Percentiles rank a stretch among this genome's conserved stretches.
These are phyloP conservation scores for Helotiales sp. DNA, from an alignment of 2,329 filamentous ascomycete species.

Conservation along the genomic window DNA sequence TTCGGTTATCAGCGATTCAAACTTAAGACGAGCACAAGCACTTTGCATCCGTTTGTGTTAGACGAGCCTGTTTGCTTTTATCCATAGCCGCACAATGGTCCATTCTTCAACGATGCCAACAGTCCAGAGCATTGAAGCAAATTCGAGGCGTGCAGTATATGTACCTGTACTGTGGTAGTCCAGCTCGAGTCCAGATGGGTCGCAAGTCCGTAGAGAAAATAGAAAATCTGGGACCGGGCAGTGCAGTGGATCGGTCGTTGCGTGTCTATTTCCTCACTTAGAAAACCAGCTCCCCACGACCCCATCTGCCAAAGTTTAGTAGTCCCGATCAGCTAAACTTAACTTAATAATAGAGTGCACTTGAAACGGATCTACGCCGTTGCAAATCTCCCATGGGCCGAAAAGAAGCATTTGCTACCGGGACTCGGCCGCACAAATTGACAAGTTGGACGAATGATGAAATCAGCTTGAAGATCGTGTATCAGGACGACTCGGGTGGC, in stretches of 20 bases:
- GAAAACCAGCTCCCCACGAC: background rate
- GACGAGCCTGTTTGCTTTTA: no score
- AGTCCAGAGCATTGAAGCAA: no score
- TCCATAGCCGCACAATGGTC: no score
- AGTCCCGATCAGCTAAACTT: conserved; percentile 2
- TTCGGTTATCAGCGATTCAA: no score
- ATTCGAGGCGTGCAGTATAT: no score
- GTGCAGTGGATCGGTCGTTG: background rate
- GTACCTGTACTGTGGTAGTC: no score
- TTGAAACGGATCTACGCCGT: conserved; percentile 19
- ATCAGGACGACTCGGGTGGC: background rate
- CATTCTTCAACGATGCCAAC: no score
- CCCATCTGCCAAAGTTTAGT: conserved; percentile 3
- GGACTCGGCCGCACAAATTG: background rate
- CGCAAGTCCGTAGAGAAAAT: no score
- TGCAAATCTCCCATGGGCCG: background rate
- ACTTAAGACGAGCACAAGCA: no score
- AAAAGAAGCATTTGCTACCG: conserved; percentile 11
- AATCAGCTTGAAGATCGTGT: background rate
- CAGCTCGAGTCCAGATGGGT: no score
- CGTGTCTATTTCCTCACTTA: background rate
- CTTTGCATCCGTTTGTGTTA: no score
- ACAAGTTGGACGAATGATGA: background rate
- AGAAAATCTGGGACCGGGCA: background rate
- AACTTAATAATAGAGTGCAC: conserved; percentile 15